Conservation (phyloP, 129 eudicot genomes). For the Artemisia tridentata region DNA sequence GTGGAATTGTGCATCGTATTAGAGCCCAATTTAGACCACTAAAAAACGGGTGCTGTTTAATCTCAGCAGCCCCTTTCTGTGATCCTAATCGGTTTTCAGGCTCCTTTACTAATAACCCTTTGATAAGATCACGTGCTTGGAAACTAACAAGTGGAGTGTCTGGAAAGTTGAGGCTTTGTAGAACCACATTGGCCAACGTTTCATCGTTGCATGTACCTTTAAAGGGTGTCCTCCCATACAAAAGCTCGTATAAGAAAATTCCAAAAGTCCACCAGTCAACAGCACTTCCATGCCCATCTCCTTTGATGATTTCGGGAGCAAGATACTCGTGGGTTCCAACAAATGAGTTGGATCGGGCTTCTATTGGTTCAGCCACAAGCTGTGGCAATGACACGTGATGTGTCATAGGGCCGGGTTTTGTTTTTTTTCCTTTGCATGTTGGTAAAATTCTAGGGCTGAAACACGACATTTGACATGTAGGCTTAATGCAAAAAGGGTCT, state of each 20-base stretch:
- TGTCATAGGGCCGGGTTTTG: conserved; percentile 38
- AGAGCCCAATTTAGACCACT: conserved; percentile 89
- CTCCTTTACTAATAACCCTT: conserved; percentile 67
- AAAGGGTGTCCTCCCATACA: conserved; percentile 79
- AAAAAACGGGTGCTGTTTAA: conserved; percentile 78
- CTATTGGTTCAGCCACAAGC: conserved; percentile 89
- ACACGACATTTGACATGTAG: conserved; percentile 75
- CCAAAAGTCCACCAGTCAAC: conserved; percentile 99
- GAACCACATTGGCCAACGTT: conserved; percentile 71
- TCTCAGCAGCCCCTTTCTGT: conserved; percentile 82
- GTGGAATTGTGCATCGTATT: conserved; percentile 77
- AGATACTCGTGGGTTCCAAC: conserved; percentile 96
- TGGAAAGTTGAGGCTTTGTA: conserved; percentile 63
- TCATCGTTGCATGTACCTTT: conserved; percentile 74
- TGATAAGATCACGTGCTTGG: conserved; percentile 78
- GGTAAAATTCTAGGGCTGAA: conserved; percentile 59
- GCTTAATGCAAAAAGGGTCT: conserved; percentile 76
- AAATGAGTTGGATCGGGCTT: conserved; percentile 86
- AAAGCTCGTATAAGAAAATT: conserved; percentile 78
- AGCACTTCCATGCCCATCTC: conserved; percentile 93
- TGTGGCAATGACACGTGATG: conserved; percentile 49
- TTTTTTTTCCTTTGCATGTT: conserved; percentile 34
- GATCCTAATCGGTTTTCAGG: conserved; percentile 77
- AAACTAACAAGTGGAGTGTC: conserved; percentile 73
- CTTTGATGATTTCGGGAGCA: conserved; percentile 90